Evolutionary conservation across 2,329 filamentous ascomycete genomes (phyloP), one percentile per base, ranked within the genome.

Genomic region (Shiraia sp.): DNA sequence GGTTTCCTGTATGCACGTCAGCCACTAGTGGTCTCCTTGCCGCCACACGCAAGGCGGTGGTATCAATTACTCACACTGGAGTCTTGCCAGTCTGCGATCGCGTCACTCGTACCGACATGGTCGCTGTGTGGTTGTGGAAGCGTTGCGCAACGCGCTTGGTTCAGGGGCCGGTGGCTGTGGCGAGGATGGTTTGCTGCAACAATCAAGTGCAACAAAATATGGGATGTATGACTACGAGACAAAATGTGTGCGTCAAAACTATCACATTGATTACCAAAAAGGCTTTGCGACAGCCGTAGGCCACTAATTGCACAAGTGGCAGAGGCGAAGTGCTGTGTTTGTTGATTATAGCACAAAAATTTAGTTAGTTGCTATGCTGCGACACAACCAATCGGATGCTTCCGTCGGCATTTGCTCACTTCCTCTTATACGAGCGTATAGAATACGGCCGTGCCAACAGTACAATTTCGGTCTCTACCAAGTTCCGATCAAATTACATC

Each of bases 11-110:
- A 45, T 47, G 39, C 40, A 50, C 36, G 51, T 68, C 47, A 66
- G 58, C 51, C 45, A 45, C 29, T 31, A 31, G 10, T 30, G n/a
- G 22, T 22, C 22, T 26, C 17, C 14, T 28, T 28, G 29, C 33
- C 17, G 26, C 15, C 10, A 36, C 26, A 8, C 22, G 6, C 17
- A 32, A 30, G 34, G 26, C 12, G 7, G 15, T 10, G 13, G 23
- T 38, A 19, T 24, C 12, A 33, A 19, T 36, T 33, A 54, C 71
- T 59, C 59, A 77, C 75, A 64, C 71, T 27, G 73, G 74, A 37
- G 74, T 76, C 57, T 72, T 75, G 47, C 75, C 75, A 24, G 73
- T 72, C 63, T 74, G 70, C 35, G 71, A 75, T 24, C 75, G 68
- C 42, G 75, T 78, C 42, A 75, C 63, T 53, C 67, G 59, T 55